Base-by-base conservation (phyloP, 2,329 filamentous ascomycete genomes). In the Ascochyta pisi region DNA sequence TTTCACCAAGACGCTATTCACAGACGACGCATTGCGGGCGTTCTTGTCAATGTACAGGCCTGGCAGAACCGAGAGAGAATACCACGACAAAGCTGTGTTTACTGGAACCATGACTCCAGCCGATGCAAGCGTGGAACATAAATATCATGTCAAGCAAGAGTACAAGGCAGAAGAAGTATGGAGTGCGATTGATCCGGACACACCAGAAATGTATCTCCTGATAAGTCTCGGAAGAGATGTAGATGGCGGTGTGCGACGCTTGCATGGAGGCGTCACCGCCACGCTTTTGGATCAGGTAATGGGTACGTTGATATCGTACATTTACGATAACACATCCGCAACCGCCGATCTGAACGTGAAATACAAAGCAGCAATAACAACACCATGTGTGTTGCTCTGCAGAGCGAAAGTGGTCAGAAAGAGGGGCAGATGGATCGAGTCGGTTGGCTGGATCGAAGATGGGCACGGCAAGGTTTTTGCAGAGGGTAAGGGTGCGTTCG, bases 241-340 rank as follows among this genome's bases (percentile, higher is more conserved):
- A 4, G 67, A 71, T 39, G 66, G 68, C 7, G 65, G 60, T 2
- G 41, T 54, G 12, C 26, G 51, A 16, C 48, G 63, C n/a, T 35
- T 70, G 22, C 69, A 72, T 46, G 68, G 68, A n/a, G 68, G 69
- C 3, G 49, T 70, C 0, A 65, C 60, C 8, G 65, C 67, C 7
- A 61, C 63, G 29, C 37, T 71, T 22, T 50, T 72, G 6, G 68
- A 70, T 55, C 64, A 69, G 16, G 61, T 61, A n/a, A 71, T 71
- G 64, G 65, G 69, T 16, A 50, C 38, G 8, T 40, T 67, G 37
- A 50, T 70, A 7, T 50, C 51, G 9, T 54, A 62, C 31, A 24
- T 34, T 6, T 65, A 64, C 43, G 50, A 59, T 29, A 58, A 58
- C 24, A 46, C 45, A 4, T 50, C 51, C 34, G 63, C 63, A 41